Base-by-base conservation (phyloP, 169 alveolate species). In the Cryptosporidium andersoni region DNA sequence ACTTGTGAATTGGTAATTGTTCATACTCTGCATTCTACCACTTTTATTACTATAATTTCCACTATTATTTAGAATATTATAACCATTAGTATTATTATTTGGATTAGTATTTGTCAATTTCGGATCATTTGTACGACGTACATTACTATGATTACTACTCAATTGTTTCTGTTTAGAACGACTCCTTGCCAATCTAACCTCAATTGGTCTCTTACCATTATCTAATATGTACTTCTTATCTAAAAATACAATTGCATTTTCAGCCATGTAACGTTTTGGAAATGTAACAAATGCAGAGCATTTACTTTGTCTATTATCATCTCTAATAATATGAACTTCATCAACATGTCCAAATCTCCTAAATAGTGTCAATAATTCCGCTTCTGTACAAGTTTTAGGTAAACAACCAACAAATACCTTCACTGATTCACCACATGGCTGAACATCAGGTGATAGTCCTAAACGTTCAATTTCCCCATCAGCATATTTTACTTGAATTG, bases 371-470 rank as follows among this genome's bases (percentile, higher is more conserved):
- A 74, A 64, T 4, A 74, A 40, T n/a, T 74, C 74, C n/a, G 55
- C 85, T 58, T 74, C 85, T 3, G 85, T 74, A 47, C 85, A 74
- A 42, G 55, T 74, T 48, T 74, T 74, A 11, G 85, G 85, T 43
- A 74, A 68, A 60, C 85, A 58, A 14, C 85, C 85, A n/a, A 74
- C 85, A 74, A 74, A 74, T 4, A 74, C 85, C 36, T 74, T 74
- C 2, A 74, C 67, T 11, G 85, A 74, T 37, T 74, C 85, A 9
- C 85, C 85, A 11, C 85, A 74, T n/a, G 85, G 85, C 39, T 74
- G 85, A 16, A 74, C 85, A 36, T 74, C 85, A 9, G 85, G 85
- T 12, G 85, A 74, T 6, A 74, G 67, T 45, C 85, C 85, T 1
- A 74, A 42, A 14, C 85, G 55, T 25, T 74, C 85, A 60, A 74